Base-by-base conservation (phyloP, 441 rosid species). In the Biscutella auriculata region DNA sequence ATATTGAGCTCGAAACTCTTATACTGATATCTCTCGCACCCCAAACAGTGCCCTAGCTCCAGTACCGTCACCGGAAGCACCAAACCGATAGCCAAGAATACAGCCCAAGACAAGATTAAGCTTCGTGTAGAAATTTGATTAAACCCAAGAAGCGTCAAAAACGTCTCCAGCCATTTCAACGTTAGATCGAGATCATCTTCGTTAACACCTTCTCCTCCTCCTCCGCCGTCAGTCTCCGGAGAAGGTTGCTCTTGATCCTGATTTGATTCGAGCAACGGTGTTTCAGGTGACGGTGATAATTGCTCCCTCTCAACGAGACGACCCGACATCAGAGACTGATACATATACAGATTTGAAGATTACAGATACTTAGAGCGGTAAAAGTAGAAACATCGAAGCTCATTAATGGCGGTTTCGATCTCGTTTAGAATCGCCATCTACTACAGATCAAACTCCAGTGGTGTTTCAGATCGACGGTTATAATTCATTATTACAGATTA, bases 131-230 rank as follows among this genome's bases (percentile, higher is more conserved):
- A 80, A 17, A 78, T 67, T 19, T 82, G 91, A 15, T 59, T 72
- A 73, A 83, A 86, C n/a, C 95, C 95, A n/a, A 86, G 77, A n/a
- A 79, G 44, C 1, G 69, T 62, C 8, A 86, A 59, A 52, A 78
- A 75, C 42, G 40, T 59, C 60, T 79, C 89, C 0, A 85, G 62
- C 69, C 69, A 60, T 37, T 40, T 14, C 16, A 82, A 64, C 9
- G 72, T 57, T 32, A 15, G 39, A 12, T 60, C 79, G 1, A 84
- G 77, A 48, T 79, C 80, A 15, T 66, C 61, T 33, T 74, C 62
- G 6, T 57, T 50, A 17, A 9, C 37, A 11, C 3, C 57, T 1
- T 28, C 53, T 19, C 32, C 43, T 11, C 46, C 15, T 4, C 51
- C 53, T 3, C 30, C 50, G 5, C 6, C 50, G 6, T 25, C 45